phyloP scores from a whole-genome alignment of 345 rosid species.

The Tarenaya hassleriana region DNA sequence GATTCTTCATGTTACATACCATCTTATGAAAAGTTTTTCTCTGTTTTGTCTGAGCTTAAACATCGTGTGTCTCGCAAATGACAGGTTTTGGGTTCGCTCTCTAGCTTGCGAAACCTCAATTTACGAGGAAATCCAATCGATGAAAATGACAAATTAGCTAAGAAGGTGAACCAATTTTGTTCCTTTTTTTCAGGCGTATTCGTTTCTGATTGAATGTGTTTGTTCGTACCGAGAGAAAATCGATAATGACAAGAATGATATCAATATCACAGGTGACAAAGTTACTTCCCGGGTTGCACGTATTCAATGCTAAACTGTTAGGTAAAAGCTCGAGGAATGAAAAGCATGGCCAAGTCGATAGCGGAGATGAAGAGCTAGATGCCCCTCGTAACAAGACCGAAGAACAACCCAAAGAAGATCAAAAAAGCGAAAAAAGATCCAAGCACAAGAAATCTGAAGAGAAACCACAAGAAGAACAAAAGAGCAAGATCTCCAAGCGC shows the following conservation, averaged over 20 bases:
- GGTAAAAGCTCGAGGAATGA: constrained; percentile 34
- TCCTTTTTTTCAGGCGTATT: neutral
- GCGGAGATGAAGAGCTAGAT: constrained; percentile 24
- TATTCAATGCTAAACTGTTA: constrained; percentile 70
- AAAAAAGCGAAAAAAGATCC: constrained; percentile 25
- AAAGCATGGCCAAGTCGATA: constrained; percentile 23
- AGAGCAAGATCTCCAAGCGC: neutral
- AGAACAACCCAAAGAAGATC: constrained; percentile 11
- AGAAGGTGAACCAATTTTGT: constrained; percentile 42
- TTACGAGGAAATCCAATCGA: constrained; percentile 77
- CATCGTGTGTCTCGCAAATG: constrained; percentile 11
- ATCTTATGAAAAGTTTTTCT: constrained; percentile 9
- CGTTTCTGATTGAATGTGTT: constrained; percentile 4
- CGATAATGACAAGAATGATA: neutral
- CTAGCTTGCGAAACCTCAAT: constrained; percentile 63
- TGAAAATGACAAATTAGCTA: constrained; percentile 52
- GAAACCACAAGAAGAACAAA: constrained; percentile 10
- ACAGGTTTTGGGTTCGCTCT: constrained; percentile 58
- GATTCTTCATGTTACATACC: neutral
- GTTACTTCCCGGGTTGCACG: constrained; percentile 51
- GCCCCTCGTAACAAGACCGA: constrained; percentile 23
- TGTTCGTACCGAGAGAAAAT: neutral
- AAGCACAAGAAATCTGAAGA: constrained; percentile 20
- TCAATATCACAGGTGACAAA: constrained; percentile 43
- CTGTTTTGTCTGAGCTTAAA: neutral